Evolutionary conservation across 2,329 filamentous ascomycete species (phyloP).

Genomic region (Fonsecaea pedrosoi): DNA sequence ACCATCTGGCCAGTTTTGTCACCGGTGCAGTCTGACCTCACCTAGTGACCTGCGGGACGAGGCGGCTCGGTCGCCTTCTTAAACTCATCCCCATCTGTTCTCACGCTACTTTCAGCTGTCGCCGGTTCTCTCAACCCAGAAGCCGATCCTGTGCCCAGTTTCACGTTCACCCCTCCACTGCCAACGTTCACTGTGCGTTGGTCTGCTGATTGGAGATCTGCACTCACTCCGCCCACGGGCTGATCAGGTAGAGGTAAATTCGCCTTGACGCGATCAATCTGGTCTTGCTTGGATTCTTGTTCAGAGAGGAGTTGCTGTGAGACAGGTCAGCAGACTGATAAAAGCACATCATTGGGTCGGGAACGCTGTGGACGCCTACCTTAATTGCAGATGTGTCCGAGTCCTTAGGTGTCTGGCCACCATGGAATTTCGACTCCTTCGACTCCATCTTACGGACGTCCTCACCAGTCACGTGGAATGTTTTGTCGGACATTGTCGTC

Average conservation of each 20-base stretch:
- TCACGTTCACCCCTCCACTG: conserved; percentile 62
- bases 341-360: not conserved
- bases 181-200: conserved; percentile 72
- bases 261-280: conserved; percentile 71
- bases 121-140: conserved; percentile 66
- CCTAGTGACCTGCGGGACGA: conserved; percentile 21
- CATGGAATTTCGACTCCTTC: conserved; percentile 48
- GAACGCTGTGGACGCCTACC: conserved; percentile 43
- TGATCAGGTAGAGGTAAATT: conserved; percentile 82
- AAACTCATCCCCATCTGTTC: conserved; percentile 58
- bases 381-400: conserved; percentile 56
- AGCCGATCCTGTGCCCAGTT: conserved; percentile 55
- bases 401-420: conserved; percentile 52
- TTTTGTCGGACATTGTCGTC: conserved; percentile 43
- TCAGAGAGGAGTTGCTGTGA: conserved; percentile 46
- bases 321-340: conserved; percentile 18
- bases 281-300: conserved; percentile 62
- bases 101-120: conserved; percentile 62
- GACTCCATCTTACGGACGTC: conserved; percentile 58
- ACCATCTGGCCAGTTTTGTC: not conserved
- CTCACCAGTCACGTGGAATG: conserved; percentile 58
- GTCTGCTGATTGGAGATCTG: conserved; percentile 79
- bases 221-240: conserved; percentile 66
- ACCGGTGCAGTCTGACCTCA: not conserved
- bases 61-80: conserved; percentile 59